A percentile compares a stretch with the other conserved stretches of the same genome.
Conservation (phyloP, 1,284 basidiomycete genomes). For the Sporisorium exsertum region DNA sequence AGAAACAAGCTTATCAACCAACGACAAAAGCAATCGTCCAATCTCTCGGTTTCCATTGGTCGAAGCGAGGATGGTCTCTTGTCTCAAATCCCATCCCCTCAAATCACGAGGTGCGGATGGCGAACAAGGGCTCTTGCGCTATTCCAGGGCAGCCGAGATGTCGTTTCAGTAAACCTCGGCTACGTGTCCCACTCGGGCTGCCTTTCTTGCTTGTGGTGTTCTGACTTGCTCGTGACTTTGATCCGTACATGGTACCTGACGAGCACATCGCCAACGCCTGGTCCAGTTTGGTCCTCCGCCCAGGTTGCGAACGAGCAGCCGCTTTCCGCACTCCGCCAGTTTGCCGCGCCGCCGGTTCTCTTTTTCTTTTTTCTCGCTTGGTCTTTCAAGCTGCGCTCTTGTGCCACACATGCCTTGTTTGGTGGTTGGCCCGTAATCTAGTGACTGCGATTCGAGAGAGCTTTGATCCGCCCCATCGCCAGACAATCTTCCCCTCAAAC, state of each 20-base stretch:
- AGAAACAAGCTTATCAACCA: background rate
- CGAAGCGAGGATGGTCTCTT: background rate
- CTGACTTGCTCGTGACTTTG: too few relatives aligned
- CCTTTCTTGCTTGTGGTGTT: too few relatives aligned
- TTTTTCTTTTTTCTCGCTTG: background rate
- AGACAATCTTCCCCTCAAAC: too few relatives aligned
- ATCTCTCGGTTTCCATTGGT: background rate
- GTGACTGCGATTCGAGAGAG: too few relatives aligned
- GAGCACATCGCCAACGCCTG: background rate
- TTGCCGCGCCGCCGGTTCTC: conserved; percentile 1
- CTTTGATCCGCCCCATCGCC: too few relatives aligned
- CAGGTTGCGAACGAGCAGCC: too few relatives aligned
- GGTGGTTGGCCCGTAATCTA: background rate
- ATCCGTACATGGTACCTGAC: too few relatives aligned
- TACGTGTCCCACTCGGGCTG: too few relatives aligned
- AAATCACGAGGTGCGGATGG: background rate
- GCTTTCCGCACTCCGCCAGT: conserved; percentile 2
- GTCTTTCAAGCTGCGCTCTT: background rate
- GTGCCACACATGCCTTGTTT: background rate
- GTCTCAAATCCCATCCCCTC: background rate
- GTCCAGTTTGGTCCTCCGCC: too few relatives aligned
- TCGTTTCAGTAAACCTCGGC: too few relatives aligned
- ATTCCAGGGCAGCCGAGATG: background rate
- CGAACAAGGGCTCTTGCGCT: background rate
- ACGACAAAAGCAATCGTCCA: background rate